Conservation (phyloP, 2,329 filamentous ascomycete species). For the Colletotrichum sp. region DNA sequence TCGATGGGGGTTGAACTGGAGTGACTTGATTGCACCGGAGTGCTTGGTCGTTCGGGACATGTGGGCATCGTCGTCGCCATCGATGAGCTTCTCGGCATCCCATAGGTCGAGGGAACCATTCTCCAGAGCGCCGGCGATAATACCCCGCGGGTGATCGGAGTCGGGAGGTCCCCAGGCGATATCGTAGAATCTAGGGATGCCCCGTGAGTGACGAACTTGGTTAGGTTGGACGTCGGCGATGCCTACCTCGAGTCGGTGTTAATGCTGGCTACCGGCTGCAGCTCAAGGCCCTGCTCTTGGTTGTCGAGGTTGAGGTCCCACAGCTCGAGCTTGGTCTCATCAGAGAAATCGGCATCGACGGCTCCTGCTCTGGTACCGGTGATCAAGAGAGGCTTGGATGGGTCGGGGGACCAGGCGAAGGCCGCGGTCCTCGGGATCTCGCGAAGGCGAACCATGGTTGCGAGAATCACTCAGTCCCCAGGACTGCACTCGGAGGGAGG, state of each 20-base stretch:
- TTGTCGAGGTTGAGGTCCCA: slow-evolving; percentile 92
- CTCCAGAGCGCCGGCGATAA: slow-evolving; percentile 94
- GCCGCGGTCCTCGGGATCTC: slow-evolving; percentile 96
- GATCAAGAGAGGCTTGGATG: slow-evolving; percentile 80
- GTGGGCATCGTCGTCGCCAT: slow-evolving; percentile 71
- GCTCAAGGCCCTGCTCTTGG: slow-evolving; percentile 76
- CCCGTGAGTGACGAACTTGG: background rate
- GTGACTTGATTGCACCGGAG: slow-evolving; percentile 87
- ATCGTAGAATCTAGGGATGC: slow-evolving; percentile 81
- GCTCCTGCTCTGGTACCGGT: slow-evolving; percentile 95
- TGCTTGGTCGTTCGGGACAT: slow-evolving; percentile 90
- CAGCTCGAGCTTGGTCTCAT: slow-evolving; percentile 93
- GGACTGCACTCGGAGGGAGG: slow-evolving; percentile 18
- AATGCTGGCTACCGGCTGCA: slow-evolving; percentile 84
- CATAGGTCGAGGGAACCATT: slow-evolving; percentile 93
- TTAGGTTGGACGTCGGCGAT: background rate
- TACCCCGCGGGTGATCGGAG: slow-evolving; percentile 78
- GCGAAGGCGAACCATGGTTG: slow-evolving; percentile 89
- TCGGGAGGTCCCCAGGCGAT: slow-evolving; percentile 90
- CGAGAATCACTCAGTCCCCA: slow-evolving; percentile 29
- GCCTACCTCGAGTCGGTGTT: slow-evolving; percentile 85
- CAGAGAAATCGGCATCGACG: slow-evolving; percentile 96
- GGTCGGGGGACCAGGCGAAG: slow-evolving; percentile 93
- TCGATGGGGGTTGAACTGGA: slow-evolving; percentile 95
- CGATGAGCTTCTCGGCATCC: slow-evolving; percentile 77